Base-by-base conservation (phyloP, 306 rosid species). In the Quercus glauca region DNA sequence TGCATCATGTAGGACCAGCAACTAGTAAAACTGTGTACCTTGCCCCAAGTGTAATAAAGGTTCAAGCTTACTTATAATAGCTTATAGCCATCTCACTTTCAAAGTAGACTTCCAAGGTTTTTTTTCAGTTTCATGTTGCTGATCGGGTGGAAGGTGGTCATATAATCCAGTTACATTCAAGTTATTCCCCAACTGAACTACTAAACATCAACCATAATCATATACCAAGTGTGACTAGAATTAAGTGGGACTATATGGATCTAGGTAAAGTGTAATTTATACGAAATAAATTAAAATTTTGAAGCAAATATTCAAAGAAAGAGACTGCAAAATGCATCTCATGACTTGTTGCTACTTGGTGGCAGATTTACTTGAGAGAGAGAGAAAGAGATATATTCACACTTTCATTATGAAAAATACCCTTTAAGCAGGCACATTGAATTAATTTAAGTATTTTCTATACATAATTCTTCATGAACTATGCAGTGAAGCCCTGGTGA, bases 1-100 rank as follows among this genome's bases (percentile, higher is more conserved):
- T 89, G 89, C 84, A 80, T 26, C 4, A 80, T 17, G 23, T 49
- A 49, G 21, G 61, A 69, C 63, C 74, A 51, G 14, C 12, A 45
- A 76, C 20, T 3, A 45, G 78, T 28, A 65, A 29, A 79, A 51
- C 53, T 20, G 6, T 35, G 73, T 3, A 59, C 53, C 56, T 35
- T 68, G 11, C n/a, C 21, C 4, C 20, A 18, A 31, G 71, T 17
- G 23, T 7, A 7, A 31, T 31, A 31, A 65, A 31, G 69, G 11
- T 28, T 63, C 18, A 60, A 60, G 33, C 33, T 2, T 25, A 60
- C 3, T 60, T 60, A 12, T 28, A 63, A 15, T 5, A 63, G 69
- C 71, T 65, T 67, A 31, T 33, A 11, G 18, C 71, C 26, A 17
- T 7, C 2, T 29, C 18, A 5, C 9, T 26, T 63, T 63, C 69